Evolutionary conservation across 257 asterid genomes (phyloP).

Genomic region (Solanum habrochaites): DNA sequence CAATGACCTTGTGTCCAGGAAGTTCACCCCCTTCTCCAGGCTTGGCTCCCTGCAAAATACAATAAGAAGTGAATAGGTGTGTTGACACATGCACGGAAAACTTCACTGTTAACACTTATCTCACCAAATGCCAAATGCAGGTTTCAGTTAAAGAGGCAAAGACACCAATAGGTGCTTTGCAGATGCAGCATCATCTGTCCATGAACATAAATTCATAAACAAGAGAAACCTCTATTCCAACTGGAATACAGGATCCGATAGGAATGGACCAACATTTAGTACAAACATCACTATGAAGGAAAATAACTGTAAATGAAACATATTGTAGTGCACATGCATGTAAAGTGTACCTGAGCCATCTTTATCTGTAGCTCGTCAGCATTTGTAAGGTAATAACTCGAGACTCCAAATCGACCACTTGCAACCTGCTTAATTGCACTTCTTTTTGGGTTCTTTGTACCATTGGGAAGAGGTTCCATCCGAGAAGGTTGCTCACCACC

Average conservation of each 20-base stretch:
- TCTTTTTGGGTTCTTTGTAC: constrained; percentile 83
- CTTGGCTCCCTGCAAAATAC: constrained; percentile 80
- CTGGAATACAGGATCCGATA: constrained; percentile 9
- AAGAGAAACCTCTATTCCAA: constrained; percentile 25
- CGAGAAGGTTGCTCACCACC: constrained; percentile 99
- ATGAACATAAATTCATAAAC: constrained; percentile 46
- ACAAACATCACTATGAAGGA: background rate
- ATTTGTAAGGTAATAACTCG: constrained; percentile 92
- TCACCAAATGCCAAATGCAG: constrained; percentile 47
- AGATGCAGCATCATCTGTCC: constrained; percentile 50
- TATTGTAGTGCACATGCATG: background rate
- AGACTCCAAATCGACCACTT: constrained; percentile 98
- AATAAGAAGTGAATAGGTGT: constrained; percentile 13
- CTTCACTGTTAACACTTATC: constrained; percentile 14
- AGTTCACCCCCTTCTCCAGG: constrained; percentile 99
- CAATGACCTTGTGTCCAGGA: constrained; percentile 98
- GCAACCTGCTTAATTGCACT: constrained; percentile 99
- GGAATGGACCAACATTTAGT: background rate
- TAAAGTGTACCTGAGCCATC: constrained; percentile 87
- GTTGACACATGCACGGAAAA: constrained; percentile 2
- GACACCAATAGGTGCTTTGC: constrained; percentile 51
- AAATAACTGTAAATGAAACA: background rate
- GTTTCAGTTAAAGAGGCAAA: constrained; percentile 46
- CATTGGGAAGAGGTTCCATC: constrained; percentile 89
- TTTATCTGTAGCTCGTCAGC: constrained; percentile 94